phyloP scores from a whole-genome alignment of 352 stramenopile genomes.

The Phytophthora pistaciae region DNA sequence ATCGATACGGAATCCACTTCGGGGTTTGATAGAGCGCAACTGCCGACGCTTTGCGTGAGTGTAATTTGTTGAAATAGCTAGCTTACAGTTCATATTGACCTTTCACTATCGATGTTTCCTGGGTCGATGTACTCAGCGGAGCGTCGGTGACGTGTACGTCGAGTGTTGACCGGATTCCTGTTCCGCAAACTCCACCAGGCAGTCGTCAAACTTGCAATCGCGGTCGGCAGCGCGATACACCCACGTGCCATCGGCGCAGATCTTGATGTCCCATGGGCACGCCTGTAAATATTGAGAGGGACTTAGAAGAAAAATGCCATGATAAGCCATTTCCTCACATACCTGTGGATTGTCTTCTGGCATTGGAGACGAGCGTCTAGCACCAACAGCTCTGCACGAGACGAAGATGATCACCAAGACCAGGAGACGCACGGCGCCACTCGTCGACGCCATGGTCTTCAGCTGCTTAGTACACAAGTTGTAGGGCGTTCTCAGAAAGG shows the following conservation, averaged over 20 bases:
- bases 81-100: slow-evolving; percentile 1
- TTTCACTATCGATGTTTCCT: not conserved
- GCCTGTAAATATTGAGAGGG: slow-evolving; percentile 32
- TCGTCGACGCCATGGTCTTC: not conserved
- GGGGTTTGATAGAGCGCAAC: slow-evolving; percentile 7
- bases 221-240: slow-evolving; percentile 57
- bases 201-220: slow-evolving; percentile 62
- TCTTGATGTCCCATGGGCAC: slow-evolving; percentile 69
- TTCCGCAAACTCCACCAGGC: slow-evolving; percentile 34
- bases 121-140: not conserved
- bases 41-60: slow-evolving; percentile 28
- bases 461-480: not conserved
- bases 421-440: not conserved
- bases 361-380: not conserved
- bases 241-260: slow-evolving; percentile 76
- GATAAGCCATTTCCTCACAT: not conserved
- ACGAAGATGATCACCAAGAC: slow-evolving; percentile 1
- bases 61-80: not conserved
- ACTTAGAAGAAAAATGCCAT: too few relatives aligned
- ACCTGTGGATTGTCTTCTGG: slow-evolving; percentile 53
- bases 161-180: not conserved
- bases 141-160: slow-evolving; percentile 11
- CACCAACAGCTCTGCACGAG: slow-evolving; percentile 2
- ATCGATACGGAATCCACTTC: slow-evolving; percentile 10
- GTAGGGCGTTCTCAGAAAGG: not conserved